Percentiles rank a stretch among this genome's conserved stretches.
These are phyloP conservation scores for Pseudogymnoascus sp. DNA, from an alignment of 2,329 filamentous ascomycete species.

Conservation along the genomic window DNA sequence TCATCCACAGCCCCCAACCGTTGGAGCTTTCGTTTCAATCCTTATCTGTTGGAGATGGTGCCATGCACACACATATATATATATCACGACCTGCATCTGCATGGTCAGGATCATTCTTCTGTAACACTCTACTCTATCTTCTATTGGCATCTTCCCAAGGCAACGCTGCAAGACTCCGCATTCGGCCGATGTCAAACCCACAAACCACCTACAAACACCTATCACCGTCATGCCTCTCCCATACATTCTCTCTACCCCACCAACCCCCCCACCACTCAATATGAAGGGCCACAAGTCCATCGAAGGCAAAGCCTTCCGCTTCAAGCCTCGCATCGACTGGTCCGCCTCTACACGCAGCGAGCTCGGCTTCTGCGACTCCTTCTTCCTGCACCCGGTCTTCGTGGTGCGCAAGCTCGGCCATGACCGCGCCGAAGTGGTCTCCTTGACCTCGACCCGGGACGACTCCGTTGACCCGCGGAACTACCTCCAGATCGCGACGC, in stretches of 20 bases:
- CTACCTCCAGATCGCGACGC: conserved; percentile 4
- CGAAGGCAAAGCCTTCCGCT: conserved; percentile 1
- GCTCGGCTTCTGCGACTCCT: background rate
- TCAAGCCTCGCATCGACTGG: conserved; percentile 1
- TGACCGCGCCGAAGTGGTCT: background rate
- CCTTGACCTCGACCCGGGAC: background rate
- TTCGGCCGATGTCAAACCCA: background rate
- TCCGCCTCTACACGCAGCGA: background rate
- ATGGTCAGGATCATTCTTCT: conserved; percentile 1
- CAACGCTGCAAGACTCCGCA: background rate
- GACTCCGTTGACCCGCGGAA: background rate
- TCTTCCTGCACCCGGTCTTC: background rate
- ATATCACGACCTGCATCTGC: conserved; percentile 1
- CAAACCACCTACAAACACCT: background rate
- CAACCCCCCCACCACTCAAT: background rate
- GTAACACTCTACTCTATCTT: background rate
- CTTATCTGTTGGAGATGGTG: background rate
- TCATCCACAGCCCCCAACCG: background rate
- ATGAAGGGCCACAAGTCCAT: background rate
- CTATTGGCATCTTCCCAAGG: background rate
- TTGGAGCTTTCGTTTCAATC: background rate
- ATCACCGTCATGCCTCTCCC: background rate
- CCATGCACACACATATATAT: background rate
- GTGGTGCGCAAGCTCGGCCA: background rate
- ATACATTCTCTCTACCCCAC: background rate